These are phyloP conservation scores for Spiromastix sp. DNA, from an alignment of 2,329 filamentous ascomycete species.

Conservation along the genomic window DNA sequence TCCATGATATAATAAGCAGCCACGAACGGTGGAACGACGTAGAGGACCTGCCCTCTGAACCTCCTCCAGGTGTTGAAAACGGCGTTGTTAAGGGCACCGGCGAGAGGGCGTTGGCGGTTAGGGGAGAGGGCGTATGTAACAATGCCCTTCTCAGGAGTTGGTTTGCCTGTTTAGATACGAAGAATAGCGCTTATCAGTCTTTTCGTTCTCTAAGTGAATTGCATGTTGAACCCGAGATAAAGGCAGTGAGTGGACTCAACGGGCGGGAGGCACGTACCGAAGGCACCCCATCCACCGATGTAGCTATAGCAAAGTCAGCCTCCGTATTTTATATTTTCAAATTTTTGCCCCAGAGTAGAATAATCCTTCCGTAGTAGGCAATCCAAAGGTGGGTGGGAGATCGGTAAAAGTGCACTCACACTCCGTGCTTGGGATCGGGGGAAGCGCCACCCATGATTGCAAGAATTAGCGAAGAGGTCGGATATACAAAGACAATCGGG, in stretches of 20 bases:
- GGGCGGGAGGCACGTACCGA: slow-evolving; percentile 63
- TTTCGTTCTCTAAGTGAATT: too few relatives aligned
- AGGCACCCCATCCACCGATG: slow-evolving; percentile 62
- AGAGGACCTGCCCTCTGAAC: slow-evolving; percentile 76
- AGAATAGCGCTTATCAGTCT: too few relatives aligned
- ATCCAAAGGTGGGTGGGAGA: slow-evolving; percentile 1
- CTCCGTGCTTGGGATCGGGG: slow-evolving; percentile 34
- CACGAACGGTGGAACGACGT: slow-evolving; percentile 70
- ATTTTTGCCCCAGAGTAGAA: too few relatives aligned
- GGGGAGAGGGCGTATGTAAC: slow-evolving; percentile 64
- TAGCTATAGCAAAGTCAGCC: slow-evolving; percentile 41
- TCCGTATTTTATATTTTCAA: too few relatives aligned
- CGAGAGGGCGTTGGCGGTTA: slow-evolving; percentile 83
- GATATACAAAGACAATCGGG: background rate
- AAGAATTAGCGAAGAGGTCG: background rate
- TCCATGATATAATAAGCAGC: slow-evolving; percentile 72
- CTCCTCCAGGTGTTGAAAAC: slow-evolving; percentile 94
- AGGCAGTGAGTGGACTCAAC: too few relatives aligned
- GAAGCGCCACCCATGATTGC: slow-evolving; percentile 25
- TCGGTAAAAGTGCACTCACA: slow-evolving; percentile 26
- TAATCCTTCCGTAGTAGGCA: too few relatives aligned
- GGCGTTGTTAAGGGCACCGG: slow-evolving; percentile 65
- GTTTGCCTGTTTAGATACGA: slow-evolving; percentile 3
- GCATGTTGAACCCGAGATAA: too few relatives aligned
- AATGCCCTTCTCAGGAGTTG: slow-evolving; percentile 45